Conservation (phyloP, 805 yeast species). For the Yarrowia bubula region DNA sequence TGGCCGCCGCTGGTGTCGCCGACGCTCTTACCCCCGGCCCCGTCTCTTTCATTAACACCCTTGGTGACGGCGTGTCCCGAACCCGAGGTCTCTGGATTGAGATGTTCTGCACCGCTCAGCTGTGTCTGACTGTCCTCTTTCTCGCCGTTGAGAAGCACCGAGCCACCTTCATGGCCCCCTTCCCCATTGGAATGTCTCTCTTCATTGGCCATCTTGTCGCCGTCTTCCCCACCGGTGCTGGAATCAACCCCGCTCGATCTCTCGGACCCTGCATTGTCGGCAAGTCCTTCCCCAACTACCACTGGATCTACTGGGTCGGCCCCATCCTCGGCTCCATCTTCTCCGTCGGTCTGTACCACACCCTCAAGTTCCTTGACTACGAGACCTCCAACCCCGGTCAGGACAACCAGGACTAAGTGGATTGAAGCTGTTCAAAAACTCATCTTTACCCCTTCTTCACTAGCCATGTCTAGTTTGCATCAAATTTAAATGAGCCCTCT, state of each 20-base stretch:
- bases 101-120: conserved; percentile 71
- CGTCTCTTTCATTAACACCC: conserved; percentile 63
- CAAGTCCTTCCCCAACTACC: conserved; percentile 71
- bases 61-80: conserved; percentile 70
- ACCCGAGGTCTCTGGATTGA: conserved; percentile 78
- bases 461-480: conserved; percentile 21
- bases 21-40: conserved; percentile 81
- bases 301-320: conserved; percentile 93
- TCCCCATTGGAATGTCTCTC: conserved; percentile 77
- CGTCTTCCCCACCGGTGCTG: conserved; percentile 86
- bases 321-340: conserved; percentile 70
- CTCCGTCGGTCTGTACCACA: conserved; percentile 65
- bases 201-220: conserved; percentile 79
- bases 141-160: conserved; percentile 80
- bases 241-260: conserved; percentile 86
- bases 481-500: background rate
- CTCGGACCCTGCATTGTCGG: conserved; percentile 81
- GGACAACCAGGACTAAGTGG: conserved; percentile 48
- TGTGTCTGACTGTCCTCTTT: conserved; percentile 75
- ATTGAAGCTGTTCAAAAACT: background rate
- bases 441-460: background rate
- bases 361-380: conserved; percentile 63
- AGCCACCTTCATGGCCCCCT: conserved; percentile 76
- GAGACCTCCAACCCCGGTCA: conserved; percentile 69
- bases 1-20: conserved; percentile 91